Evolutionary conservation across 2,329 filamentous ascomycete species (phyloP).

Genomic region (Sarocladium kiliense): DNA sequence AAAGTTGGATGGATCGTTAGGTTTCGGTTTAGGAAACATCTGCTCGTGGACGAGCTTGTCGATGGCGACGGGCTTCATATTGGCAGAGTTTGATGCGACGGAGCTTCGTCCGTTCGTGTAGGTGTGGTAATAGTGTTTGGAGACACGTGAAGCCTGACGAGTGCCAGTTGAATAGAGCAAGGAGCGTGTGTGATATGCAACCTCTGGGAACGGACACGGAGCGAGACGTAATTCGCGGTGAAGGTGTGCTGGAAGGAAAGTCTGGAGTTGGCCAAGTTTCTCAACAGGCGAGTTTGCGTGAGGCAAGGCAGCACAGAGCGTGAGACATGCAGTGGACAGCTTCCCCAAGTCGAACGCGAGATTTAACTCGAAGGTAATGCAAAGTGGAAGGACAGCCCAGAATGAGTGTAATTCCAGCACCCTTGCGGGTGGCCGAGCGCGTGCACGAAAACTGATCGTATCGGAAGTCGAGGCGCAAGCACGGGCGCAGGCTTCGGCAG

Average conservation of each 20-base stretch:
- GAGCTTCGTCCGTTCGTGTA: not conserved
- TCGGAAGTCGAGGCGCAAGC: not conserved
- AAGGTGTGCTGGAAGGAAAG: not conserved
- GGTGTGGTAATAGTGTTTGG: too few species aligned
- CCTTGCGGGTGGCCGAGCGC: not conserved
- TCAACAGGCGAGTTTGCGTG: not conserved
- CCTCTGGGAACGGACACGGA: not conserved
- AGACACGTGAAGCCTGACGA: not conserved
- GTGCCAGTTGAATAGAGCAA: not conserved
- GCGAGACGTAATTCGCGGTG: not conserved
- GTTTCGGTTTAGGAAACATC: conserved; percentile 65
- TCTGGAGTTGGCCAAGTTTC: not conserved
- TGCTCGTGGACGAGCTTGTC: conserved; percentile 69
- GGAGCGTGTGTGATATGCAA: not conserved
- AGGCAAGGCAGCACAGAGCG: not conserved
- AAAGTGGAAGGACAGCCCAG: not conserved
- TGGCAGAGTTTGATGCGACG: conserved; percentile 17
- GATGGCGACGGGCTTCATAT: conserved; percentile 67
- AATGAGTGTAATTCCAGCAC: not conserved
- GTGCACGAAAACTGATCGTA: not conserved
- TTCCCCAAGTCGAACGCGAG: too few species aligned
- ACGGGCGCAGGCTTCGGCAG: too few species aligned
- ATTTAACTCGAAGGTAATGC: too few species aligned
- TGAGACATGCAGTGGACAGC: not conserved
- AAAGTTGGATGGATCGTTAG: conserved; percentile 67